Conservation (phyloP, 768 basidiomycete genomes). For the Tephrocybe rancida region DNA sequence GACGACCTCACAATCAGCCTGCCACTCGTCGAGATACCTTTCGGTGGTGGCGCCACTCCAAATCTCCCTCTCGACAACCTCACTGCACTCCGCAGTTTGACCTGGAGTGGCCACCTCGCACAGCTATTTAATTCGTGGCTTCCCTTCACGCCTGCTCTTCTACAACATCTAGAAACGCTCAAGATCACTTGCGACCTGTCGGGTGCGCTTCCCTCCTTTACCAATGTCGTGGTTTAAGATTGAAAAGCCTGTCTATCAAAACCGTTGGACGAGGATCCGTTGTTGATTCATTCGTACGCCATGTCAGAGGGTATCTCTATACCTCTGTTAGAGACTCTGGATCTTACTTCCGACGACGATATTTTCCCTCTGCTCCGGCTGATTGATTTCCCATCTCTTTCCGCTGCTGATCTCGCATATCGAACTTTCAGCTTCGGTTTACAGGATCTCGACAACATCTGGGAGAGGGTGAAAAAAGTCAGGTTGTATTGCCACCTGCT, state of each 20-base stretch:
- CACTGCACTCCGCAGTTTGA: neutral
- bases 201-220: neutral
- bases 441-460: too few relatives aligned
- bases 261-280: neutral
- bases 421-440: too few relatives aligned
- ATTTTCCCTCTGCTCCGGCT: neutral
- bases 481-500: too few relatives aligned
- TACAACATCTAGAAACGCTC: neutral
- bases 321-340: too few relatives aligned
- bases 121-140: neutral
- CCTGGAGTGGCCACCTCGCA: neutral
- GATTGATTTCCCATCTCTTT: neutral
- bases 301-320: neutral
- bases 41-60: neutral
- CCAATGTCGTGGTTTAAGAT: neutral
- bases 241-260: neutral
- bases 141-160: neutral
- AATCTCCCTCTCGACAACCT: neutral
- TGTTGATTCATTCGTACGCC: neutral
- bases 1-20: neutral
- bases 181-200: neutral
- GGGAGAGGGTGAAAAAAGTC: too few relatives aligned
- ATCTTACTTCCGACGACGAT: neutral
- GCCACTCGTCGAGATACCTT: neutral
- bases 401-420: neutral